Conservation (phyloP, 139 green algal genomes). For the Tetraselmis striata region DNA sequence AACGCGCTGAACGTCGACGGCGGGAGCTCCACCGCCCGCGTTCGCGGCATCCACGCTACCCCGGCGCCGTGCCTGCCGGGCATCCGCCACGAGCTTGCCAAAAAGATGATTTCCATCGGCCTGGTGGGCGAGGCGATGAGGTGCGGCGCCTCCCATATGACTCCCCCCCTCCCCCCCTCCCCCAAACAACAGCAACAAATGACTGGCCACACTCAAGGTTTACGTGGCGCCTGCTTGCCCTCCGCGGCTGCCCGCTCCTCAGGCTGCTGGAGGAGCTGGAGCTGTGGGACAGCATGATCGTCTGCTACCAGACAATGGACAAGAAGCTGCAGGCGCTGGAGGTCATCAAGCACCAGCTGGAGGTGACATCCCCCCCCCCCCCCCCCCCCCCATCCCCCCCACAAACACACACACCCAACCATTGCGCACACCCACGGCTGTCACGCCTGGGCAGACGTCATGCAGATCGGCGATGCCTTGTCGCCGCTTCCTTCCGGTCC, state of each 20-base stretch:
- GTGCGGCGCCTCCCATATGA: background rate
- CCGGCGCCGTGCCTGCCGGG: background rate
- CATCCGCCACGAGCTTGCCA: constrained; percentile 72
- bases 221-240: no score
- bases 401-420: background rate
- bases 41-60: background rate
- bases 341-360: constrained; percentile 56
- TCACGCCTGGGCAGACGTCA: background rate
- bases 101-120: constrained; percentile 70
- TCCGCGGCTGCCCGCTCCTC: no score
- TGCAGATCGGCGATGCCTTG: background rate
- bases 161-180: background rate
- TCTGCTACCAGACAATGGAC: constrained; percentile 82
- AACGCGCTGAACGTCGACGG: background rate
- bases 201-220: no score
- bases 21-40: background rate
- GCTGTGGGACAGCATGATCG: constrained; percentile 81
- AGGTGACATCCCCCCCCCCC: constrained; percentile 23
- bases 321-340: constrained; percentile 58
- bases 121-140: constrained; percentile 54
- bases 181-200: no score
- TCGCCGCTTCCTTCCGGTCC: background rate
- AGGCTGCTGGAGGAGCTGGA: constrained; percentile 75
- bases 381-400: no score
- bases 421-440: no score